Percentiles rank a stretch among this genome's conserved stretches.
These are phyloP conservation scores for Citrus trifoliata DNA, from an alignment of 345 rosid species.

Conservation along the genomic window DNA sequence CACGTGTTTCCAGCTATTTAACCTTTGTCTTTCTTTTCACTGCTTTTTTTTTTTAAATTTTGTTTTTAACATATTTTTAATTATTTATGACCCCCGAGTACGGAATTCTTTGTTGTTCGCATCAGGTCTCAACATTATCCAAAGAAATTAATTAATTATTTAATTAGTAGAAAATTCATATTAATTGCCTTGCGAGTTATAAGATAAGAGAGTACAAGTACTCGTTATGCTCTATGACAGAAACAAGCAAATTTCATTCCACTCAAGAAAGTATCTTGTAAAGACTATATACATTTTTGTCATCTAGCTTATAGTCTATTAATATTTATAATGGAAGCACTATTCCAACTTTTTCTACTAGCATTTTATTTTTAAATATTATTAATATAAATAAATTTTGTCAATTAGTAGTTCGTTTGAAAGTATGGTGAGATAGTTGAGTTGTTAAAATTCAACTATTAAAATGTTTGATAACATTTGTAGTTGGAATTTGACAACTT, in stretches of 20 bases:
- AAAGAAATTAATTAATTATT: not conserved
- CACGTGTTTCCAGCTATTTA: constrained; percentile 42
- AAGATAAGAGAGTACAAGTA: not conserved
- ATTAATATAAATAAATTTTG: too few relatives aligned
- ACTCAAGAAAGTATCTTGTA: too few relatives aligned
- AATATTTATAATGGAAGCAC: too few relatives aligned
- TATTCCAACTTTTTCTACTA: too few relatives aligned
- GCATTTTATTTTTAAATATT: too few relatives aligned
- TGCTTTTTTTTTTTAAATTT: not conserved
- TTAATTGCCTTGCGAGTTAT: not conserved
- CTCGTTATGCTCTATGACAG: not conserved
- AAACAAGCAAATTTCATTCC: too few relatives aligned
- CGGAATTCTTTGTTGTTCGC: not conserved
- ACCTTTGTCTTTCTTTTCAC: not conserved
- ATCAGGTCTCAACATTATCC: not conserved
- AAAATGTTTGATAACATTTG: rapidly evolving
- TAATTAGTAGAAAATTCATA: not conserved
- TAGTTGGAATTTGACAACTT: rapidly evolving
- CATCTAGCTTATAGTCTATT: too few relatives aligned
- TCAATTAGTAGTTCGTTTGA: rapidly evolving
- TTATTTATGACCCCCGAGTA: not conserved
- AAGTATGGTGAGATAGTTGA: rapidly evolving
- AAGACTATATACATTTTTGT: not conserved
- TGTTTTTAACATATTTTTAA: not conserved
- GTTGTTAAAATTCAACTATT: rapidly evolving